Evolutionary conservation across 306 rosid species (phyloP), one percentile per base, ranked within the genome.

Genomic region (Nissolia schottii): DNA sequence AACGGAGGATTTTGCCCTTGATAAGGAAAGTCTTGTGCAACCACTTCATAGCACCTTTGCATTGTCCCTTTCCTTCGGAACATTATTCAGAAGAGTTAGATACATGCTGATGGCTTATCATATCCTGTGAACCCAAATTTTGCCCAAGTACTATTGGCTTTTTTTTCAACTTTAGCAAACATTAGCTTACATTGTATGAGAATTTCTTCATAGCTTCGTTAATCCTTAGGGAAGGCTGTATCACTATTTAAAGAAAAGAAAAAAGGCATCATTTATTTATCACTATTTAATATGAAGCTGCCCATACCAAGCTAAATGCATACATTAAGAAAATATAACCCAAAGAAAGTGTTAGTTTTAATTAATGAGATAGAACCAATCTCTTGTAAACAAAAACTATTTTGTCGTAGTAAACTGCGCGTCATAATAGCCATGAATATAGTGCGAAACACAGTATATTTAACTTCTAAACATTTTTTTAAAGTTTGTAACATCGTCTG

Each of bases 1-100:
- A 67, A 24, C 23, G 43, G 32, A 80, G 50, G 54, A 41, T 67
- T 79, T 28, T 61, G 18, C 71, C 16, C 50, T 24, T 41, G 27
- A 38, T 15, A 16, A 54, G 25, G 59, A 25, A n/a, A 71, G 24
- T 31, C 40, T 1, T 16, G 24, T 49, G 64, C 75, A 59, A 35
- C 35, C 64, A 14, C 54, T 61, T 60, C 49, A 49, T 37, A 24
- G 23, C 75, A 23, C 8, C 25, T 59, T 34, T 23, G 16, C 34
- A 10, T 23, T 7, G 5, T 48, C 27, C 38, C 7, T 3, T 19
- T 28, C 16, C 5, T 19, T 20, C 0, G 18, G 27, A 2, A 1
- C 41, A 2, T 38, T 3, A 46, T 12, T 12, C 15, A 0, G 23
- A 24, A n/a, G 9, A 25, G 23, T 65, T 11, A 63, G 19, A 37